Percentiles rank a stretch among this genome's conserved stretches.
phyloP scores from a whole-genome alignment of 371 early-diverging fungal genomes.

The Dichotomocladium elegans region DNA sequence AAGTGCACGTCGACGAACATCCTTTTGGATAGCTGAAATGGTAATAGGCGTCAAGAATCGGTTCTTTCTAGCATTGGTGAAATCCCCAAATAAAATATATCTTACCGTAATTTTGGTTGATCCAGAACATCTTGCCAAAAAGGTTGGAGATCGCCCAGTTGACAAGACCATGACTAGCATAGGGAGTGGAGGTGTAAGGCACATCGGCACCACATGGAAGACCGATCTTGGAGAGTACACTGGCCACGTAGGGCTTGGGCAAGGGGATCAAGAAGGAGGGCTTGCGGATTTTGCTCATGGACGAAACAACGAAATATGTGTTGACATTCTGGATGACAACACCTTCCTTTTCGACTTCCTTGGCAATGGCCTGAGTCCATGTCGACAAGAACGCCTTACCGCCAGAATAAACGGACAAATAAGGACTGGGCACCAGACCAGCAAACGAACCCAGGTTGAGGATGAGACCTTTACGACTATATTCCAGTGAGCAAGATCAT shows the following conservation, averaged over 20 bases:
- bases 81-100: neutral
- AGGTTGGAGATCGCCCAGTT: conserved; percentile 73
- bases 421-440: conserved; percentile 84
- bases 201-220: conserved; percentile 67
- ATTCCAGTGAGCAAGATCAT: neutral
- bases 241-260: conserved; percentile 75
- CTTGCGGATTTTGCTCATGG: conserved; percentile 90
- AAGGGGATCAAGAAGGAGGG: conserved; percentile 77
- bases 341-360: conserved; percentile 72
- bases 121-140: conserved; percentile 57
- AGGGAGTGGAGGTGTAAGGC: conserved; percentile 76
- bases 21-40: conserved; percentile 47
- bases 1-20: conserved; percentile 75
- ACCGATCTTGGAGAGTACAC: conserved; percentile 75
- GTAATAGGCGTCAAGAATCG: neutral
- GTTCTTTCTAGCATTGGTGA: neutral
- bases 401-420: conserved; percentile 90
- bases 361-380: conserved; percentile 88
- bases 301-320: conserved; percentile 89
- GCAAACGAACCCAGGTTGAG: conserved; percentile 94
- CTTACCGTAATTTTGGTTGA: conserved; percentile 59
- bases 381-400: conserved; percentile 91
- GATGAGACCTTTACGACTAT: conserved; percentile 79
- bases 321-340: conserved; percentile 89
- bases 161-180: conserved; percentile 74